Conservation (phyloP, 495 filamentous ascomycete genomes). For the Xylaria acuta region DNA sequence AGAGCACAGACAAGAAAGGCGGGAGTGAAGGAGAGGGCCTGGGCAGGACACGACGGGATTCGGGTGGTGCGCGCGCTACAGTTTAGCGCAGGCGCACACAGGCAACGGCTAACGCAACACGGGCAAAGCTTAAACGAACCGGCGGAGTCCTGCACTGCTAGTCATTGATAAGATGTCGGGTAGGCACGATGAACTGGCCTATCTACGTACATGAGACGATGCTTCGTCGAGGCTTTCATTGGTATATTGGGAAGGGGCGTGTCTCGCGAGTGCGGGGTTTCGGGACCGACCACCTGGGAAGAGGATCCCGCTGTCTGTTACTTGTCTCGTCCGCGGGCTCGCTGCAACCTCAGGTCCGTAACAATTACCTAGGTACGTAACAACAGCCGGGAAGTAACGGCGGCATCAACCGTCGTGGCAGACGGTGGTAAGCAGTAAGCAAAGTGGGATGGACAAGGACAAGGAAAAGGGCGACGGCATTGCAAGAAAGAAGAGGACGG, state of each 20-base stretch:
- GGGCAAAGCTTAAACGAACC: slow-evolving; percentile 19
- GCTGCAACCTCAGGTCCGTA: slow-evolving; percentile 10
- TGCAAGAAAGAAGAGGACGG: neutral
- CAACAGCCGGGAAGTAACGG: neutral
- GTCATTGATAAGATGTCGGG: slow-evolving; percentile 15
- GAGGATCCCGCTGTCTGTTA: neutral
- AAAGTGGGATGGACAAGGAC: neutral
- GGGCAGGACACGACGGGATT: neutral
- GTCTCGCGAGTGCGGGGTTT: slow-evolving; percentile 19
- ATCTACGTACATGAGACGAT: slow-evolving; percentile 8
- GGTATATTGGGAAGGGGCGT: slow-evolving; percentile 11
- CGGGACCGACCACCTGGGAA: slow-evolving; percentile 16
- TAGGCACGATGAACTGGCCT: slow-evolving; percentile 9
- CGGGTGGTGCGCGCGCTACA: neutral
- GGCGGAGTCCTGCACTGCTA: slow-evolving; percentile 21
- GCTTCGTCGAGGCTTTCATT: slow-evolving; percentile 13
- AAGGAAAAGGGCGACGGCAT: neutral
- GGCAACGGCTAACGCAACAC: slow-evolving; percentile 19
- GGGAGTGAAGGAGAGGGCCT: slow-evolving; percentile 6
- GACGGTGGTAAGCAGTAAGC: neutral
- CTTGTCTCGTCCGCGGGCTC: neutral
- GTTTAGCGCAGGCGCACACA: slow-evolving; percentile 3
- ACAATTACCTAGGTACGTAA: neutral
- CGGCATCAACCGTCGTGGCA: neutral
- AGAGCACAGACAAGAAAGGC: slow-evolving; percentile 25